Evolutionary conservation across 495 filamentous ascomycete genomes (phyloP), one percentile per base, ranked within the genome.

Genomic region (Xylona heveae): DNA sequence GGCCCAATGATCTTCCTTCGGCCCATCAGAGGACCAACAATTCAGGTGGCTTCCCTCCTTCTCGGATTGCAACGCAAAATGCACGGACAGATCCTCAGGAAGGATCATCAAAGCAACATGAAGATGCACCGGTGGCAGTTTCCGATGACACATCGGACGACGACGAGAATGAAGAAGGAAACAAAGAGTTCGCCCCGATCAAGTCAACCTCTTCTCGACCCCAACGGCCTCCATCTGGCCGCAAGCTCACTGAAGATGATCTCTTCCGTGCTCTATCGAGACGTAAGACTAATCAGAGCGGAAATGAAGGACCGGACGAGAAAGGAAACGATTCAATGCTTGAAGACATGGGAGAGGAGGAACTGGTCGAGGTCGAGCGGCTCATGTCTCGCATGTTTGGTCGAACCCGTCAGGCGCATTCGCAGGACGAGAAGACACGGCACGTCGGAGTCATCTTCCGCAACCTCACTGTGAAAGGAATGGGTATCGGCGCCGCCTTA

Each of bases 341-440:
- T n/a, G 43, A 48, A 19, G 48, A 50, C 8, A 40, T 45, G 5
- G 35, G 48, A 17, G 55, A 61, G 9, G 64, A 68, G 27, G 64
- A 70, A 31, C 58, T 57, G 42, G 60, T 52, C 10, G 68, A 74
- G 43, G 65, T 77, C 22, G 53, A 68, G 37, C 51, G 43, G 19
- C 37, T 75, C 9, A 62, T 77, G 39, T 72, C 69, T 13, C 59
- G 64, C 1, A 75, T 74, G 61, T 81, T 71, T 43, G 74, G 61
- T 19, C 52, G 51, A 26, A 58, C 64, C 25, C 53, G 74, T 19
- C 65, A 72, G 37, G 61, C 57, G 12, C 48, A 64, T 5, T 74
- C 69, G 0, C 63, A 76, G 34, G 75, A 78, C 43, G 73, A 77
- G 46, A 66, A 74, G 41, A 51, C 51, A 3, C 28, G 51, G 23